Percentiles rank a stretch among this genome's conserved stretches.
Evolutionary conservation across 2,329 filamentous ascomycete species (phyloP).

Genomic region (Fusarium bulbicola): DNA sequence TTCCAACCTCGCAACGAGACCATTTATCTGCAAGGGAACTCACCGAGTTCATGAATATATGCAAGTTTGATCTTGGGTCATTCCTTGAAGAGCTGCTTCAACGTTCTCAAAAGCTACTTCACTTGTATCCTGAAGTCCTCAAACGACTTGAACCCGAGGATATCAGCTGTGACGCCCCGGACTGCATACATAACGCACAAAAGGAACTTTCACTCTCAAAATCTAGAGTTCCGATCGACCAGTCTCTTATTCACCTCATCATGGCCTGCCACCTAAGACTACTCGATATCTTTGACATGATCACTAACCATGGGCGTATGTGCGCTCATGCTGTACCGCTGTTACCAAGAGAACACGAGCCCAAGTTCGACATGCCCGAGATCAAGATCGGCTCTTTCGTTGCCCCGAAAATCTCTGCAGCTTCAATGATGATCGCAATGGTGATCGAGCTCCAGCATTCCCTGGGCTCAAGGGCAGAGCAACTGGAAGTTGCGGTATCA

Average conservation of each 20-base stretch:
- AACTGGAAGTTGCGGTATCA: conserved; percentile 18
- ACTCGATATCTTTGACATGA: conserved; percentile 48
- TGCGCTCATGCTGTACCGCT: conserved; percentile 46
- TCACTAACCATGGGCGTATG: conserved; percentile 44
- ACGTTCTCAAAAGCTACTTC: conserved; percentile 47
- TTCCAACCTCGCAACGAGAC: conserved; percentile 3
- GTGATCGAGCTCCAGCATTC: conserved; percentile 45
- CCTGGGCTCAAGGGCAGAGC: conserved; percentile 29
- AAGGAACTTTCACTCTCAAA: conserved; percentile 23
- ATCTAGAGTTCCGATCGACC: conserved; percentile 40
- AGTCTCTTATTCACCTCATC: conserved; percentile 49
- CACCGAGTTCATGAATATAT: conserved; percentile 34
- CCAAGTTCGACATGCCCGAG: conserved; percentile 50
- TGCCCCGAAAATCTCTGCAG: conserved; percentile 45
- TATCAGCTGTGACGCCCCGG: conserved; percentile 41
- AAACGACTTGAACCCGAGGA: conserved; percentile 7
- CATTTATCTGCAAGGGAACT: conserved; percentile 41
- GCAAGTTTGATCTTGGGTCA: conserved; percentile 39
- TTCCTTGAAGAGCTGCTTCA: conserved; percentile 49
- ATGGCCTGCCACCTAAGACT: conserved; percentile 51
- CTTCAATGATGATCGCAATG: conserved; percentile 46
- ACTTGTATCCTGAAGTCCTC: conserved; percentile 48
- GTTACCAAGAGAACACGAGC: conserved; percentile 42
- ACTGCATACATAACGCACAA: conserved; percentile 47
- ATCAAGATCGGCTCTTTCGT: conserved; percentile 53